Percentiles rank a stretch among this genome's conserved stretches.
Conservation (phyloP, 306 rosid genomes). For the Vigna trinervia region DNA sequence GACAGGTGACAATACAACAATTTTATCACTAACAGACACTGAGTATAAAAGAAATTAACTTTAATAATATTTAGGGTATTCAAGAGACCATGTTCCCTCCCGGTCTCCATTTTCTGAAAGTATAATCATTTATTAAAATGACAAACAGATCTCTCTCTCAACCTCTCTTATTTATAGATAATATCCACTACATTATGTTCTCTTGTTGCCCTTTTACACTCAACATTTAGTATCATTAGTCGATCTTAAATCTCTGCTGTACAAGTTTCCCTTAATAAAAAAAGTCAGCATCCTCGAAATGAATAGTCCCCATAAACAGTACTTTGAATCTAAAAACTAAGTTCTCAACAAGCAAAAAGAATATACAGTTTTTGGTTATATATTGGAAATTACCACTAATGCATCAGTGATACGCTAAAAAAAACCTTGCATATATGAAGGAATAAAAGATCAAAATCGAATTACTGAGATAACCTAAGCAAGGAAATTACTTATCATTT, state of each 20-base stretch:
- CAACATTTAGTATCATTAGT: background rate
- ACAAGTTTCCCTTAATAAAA: background rate
- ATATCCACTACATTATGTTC: too few species aligned
- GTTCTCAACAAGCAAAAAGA: constrained; percentile 22
- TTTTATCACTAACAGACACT: constrained; percentile 16
- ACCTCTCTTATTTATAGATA: too few species aligned
- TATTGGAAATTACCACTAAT: background rate
- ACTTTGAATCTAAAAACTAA: constrained; percentile 28
- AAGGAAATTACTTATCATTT: constrained; percentile 19
- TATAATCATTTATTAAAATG: background rate
- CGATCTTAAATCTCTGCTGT: background rate
- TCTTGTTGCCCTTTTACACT: too few species aligned
- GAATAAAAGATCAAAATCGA: constrained; percentile 36
- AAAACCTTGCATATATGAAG: background rate
- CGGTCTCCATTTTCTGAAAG: background rate
- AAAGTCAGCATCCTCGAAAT: background rate
- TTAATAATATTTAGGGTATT: background rate
- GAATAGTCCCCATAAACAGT: constrained; percentile 2
- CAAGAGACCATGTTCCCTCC: background rate
- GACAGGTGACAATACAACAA: background rate
- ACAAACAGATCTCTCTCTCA: background rate
- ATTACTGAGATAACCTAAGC: background rate
- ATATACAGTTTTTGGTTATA: background rate
- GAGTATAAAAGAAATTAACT: background rate
- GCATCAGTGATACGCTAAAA: background rate